phyloP scores from a whole-genome alignment of 495 filamentous ascomycete species.

The Pseudoneurospora amorphoporcata region DNA sequence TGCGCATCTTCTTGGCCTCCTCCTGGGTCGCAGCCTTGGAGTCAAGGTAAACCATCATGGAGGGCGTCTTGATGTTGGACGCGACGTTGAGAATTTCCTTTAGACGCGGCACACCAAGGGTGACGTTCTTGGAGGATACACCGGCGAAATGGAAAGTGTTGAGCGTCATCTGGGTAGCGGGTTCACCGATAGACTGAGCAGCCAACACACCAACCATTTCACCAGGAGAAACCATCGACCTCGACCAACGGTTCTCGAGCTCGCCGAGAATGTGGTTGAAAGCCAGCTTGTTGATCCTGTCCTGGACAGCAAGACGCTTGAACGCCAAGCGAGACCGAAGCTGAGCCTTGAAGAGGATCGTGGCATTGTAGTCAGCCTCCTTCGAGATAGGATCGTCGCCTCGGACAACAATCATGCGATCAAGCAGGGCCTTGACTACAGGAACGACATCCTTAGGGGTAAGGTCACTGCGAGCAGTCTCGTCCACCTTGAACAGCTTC shows the following conservation, averaged over 20 bases:
- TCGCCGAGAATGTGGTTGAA: constrained; percentile 91
- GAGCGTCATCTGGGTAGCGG: constrained; percentile 97
- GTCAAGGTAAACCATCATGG: constrained; percentile 87
- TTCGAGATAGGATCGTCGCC: constrained; percentile 69
- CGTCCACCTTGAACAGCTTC: constrained; percentile 82
- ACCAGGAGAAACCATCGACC: constrained; percentile 72
- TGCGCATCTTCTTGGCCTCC: constrained; percentile 74
- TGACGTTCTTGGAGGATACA: constrained; percentile 99
- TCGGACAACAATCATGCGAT: constrained; percentile 70
- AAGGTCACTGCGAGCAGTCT: constrained; percentile 73
- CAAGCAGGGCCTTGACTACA: constrained; percentile 63
- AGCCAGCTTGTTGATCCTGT: constrained; percentile 80
- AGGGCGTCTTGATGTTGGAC: constrained; percentile 95
- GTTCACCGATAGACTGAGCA: constrained; percentile 96
- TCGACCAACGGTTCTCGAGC: constrained; percentile 73
- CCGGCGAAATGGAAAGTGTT: constrained; percentile 99
- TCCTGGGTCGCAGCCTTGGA: constrained; percentile 53
- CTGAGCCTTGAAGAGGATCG: constrained; percentile 81
- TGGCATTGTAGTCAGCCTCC: constrained; percentile 84
- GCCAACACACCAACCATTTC: constrained; percentile 99
- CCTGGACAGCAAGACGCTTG: constrained; percentile 75
- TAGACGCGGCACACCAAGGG: constrained; percentile 93
- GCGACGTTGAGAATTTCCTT: constrained; percentile 99
- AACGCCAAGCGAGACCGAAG: constrained; percentile 83
- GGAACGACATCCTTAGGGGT: constrained; percentile 84